phyloP scores from a whole-genome alignment of 495 filamentous ascomycete species.

The Penicillium coffeae region DNA sequence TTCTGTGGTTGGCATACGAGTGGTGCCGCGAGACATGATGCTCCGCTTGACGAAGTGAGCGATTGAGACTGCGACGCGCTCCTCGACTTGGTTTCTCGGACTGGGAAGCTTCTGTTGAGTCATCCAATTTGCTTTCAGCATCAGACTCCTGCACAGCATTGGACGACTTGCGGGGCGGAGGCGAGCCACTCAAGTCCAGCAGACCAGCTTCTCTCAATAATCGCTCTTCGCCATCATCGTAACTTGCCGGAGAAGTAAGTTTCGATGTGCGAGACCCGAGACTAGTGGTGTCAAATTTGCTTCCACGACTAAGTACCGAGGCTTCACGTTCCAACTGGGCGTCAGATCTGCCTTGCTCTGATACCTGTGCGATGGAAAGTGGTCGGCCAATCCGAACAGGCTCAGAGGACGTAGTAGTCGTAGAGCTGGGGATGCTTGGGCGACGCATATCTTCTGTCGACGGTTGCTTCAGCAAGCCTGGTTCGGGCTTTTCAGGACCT shows the following conservation, averaged over 20 bases:
- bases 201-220: constrained; percentile 45
- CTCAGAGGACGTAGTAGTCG: constrained; percentile 30
- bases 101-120: constrained; percentile 29
- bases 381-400: constrained; percentile 25
- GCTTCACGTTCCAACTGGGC: constrained; percentile 32
- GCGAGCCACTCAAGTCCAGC: constrained; percentile 40
- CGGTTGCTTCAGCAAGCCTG: constrained; percentile 16
- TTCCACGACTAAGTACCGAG: constrained; percentile 37
- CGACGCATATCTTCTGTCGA: constrained; percentile 28
- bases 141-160: constrained; percentile 34
- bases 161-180: constrained; percentile 30
- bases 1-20: constrained; percentile 60
- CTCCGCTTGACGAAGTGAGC: constrained; percentile 84
- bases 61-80: constrained; percentile 84
- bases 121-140: constrained; percentile 32
- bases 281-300: constrained; percentile 36
- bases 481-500: constrained; percentile 7
- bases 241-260: constrained; percentile 33
- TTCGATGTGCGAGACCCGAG: constrained; percentile 37
- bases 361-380: constrained; percentile 20
- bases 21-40: constrained; percentile 55
- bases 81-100: constrained; percentile 47
- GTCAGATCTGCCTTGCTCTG: neutral
- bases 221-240: constrained; percentile 49
- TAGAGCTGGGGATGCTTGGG: constrained; percentile 35